Conservation (phyloP, 306 rosid species). For the Alnus glutinosa region DNA sequence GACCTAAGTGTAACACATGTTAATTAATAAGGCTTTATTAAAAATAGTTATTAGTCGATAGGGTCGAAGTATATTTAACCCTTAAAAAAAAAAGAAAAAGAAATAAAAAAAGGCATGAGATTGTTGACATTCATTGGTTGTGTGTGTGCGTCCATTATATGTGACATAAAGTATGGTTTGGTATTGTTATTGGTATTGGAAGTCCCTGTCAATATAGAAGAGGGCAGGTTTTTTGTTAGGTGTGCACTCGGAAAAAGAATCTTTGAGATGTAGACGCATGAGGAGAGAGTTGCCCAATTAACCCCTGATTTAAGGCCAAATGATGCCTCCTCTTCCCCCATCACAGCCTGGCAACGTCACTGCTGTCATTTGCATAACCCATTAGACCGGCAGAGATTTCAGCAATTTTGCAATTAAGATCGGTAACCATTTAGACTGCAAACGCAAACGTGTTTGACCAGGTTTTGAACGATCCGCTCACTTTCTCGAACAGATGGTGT, state of each 20-base stretch:
- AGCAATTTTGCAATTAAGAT: too few species aligned
- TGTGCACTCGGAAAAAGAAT: slow-evolving; percentile 48
- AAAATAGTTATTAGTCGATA: too few species aligned
- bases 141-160: slow-evolving; percentile 27
- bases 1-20: too few species aligned
- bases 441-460: too few species aligned
- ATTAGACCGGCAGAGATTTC: too few species aligned
- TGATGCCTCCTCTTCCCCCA: not conserved
- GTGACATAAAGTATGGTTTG: slow-evolving; percentile 42
- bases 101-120: slow-evolving; percentile 41
- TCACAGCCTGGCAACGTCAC: slow-evolving; percentile 1
- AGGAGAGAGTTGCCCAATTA: slow-evolving; percentile 14
- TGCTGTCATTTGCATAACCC: slow-evolving; percentile 2
- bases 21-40: too few species aligned
- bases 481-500: too few species aligned
- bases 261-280: slow-evolving; percentile 33
- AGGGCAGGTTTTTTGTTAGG: slow-evolving; percentile 89
- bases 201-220: slow-evolving; percentile 56
- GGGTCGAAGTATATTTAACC: too few species aligned
- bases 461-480: too few species aligned
- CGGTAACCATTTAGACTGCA: too few species aligned
- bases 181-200: slow-evolving; percentile 51
- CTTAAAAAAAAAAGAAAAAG: too few species aligned
- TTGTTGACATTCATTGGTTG: slow-evolving; percentile 53
- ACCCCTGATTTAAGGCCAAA: slow-evolving; percentile 41